Evolutionary conservation across 345 rosid genomes (phyloP).

Genomic region (Diplotaxis tenuifolia): DNA sequence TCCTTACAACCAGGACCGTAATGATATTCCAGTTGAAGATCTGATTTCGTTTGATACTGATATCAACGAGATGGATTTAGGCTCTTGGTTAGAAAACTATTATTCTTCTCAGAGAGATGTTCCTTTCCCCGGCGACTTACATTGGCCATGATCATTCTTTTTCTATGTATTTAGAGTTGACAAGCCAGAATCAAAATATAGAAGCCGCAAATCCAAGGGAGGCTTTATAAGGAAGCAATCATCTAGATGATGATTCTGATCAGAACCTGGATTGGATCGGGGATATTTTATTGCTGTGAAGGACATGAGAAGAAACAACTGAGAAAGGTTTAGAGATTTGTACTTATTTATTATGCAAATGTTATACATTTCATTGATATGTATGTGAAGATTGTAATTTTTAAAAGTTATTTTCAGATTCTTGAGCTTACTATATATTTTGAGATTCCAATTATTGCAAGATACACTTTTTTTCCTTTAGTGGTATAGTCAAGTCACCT

Average conservation of each 20-base stretch:
- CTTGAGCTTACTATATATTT: not conserved
- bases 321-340: not conserved
- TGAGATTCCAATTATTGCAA: not conserved
- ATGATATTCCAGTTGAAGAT: not conserved
- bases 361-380: no score
- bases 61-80: not conserved
- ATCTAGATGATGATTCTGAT: not conserved
- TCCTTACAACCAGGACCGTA: not conserved
- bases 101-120: not conserved
- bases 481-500: no score
- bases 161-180: not conserved
- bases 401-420: not conserved
- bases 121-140: not conserved
- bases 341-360: no score
- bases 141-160: not conserved
- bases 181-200: not conserved
- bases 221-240: not conserved
- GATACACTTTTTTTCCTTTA: no score
- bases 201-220: not conserved
- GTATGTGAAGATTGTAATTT: not conserved
- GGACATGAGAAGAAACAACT: no score
- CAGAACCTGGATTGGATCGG: not conserved
- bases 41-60: conserved; percentile 5
- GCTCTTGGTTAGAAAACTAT: not conserved
- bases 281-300: no score